Conservation (phyloP, 345 rosid genomes). For the Noccaea caerulescens region DNA sequence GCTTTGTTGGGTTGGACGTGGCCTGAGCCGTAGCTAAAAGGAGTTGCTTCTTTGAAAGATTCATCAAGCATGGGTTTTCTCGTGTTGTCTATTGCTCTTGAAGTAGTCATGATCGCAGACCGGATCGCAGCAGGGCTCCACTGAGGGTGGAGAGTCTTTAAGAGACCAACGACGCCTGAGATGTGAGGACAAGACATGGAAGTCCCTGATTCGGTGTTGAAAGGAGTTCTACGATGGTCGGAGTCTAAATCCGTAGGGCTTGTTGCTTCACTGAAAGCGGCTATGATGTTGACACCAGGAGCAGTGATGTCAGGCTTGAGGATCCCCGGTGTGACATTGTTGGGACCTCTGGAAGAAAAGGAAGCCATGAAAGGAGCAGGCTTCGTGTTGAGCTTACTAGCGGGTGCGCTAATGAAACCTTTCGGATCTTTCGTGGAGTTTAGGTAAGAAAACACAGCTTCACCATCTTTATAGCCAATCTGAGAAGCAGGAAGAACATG, state of each 20-base stretch:
- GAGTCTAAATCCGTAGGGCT: conserved; percentile 44
- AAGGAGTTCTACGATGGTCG: conserved; percentile 53
- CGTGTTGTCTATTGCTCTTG: conserved; percentile 66
- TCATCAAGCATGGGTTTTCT: conserved; percentile 50
- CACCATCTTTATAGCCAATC: conserved; percentile 57
- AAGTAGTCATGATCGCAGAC: conserved; percentile 68
- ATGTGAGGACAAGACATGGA: conserved; percentile 75
- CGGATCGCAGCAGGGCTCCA: conserved; percentile 66
- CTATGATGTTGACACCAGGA: conserved; percentile 75
- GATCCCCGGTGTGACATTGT: conserved; percentile 59
- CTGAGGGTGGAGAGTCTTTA: conserved; percentile 49
- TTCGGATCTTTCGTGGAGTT: conserved; percentile 51
- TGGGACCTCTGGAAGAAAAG: conserved; percentile 74
- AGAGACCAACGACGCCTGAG: conserved; percentile 57
- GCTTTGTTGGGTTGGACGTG: conserved; percentile 82
- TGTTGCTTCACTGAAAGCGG: conserved; percentile 50
- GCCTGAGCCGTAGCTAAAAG: conserved; percentile 69
- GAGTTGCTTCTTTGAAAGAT: conserved; percentile 48
- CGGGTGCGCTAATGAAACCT: conserved; percentile 52
- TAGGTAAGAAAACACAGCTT: conserved; percentile 50
- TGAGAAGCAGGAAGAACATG: conserved; percentile 74
- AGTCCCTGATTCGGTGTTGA: conserved; percentile 52
- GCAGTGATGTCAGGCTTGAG: conserved; percentile 89
- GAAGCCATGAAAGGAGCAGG: conserved; percentile 73
- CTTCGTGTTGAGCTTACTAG: conserved; percentile 17